These are phyloP conservation scores for Aspergillus hancockii DNA, from an alignment of 495 filamentous ascomycete genomes.

Conservation along the genomic window DNA sequence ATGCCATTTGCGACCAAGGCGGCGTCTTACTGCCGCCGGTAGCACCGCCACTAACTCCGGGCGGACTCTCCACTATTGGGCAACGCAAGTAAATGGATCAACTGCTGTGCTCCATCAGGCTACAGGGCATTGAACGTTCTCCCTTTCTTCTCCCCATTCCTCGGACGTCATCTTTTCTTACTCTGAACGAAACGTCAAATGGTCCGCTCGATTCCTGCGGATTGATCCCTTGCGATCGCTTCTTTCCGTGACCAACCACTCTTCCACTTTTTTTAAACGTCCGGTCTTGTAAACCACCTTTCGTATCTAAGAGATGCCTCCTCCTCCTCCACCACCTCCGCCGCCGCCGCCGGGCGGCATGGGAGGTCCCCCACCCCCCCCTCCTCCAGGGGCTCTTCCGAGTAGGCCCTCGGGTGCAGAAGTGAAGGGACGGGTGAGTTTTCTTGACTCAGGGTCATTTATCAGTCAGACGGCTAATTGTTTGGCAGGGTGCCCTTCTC, in stretches of 20 bases:
- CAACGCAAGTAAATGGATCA: neutral
- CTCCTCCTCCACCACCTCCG: conserved; percentile 69
- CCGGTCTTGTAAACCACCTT: conserved; percentile 8
- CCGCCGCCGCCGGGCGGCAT: conserved; percentile 61
- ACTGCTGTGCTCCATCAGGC: conserved; percentile 3
- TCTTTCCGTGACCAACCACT: conserved; percentile 7
- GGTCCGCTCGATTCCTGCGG: conserved; percentile 10
- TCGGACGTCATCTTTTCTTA: conserved; percentile 3
- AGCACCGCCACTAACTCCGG: conserved; percentile 18
- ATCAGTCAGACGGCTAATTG: conserved; percentile 31
- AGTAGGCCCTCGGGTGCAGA: conserved; percentile 46
- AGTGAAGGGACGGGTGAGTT: conserved; percentile 58
- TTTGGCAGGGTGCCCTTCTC: conserved; percentile 76
- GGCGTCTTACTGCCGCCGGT: conserved; percentile 20
- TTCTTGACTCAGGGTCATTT: neutral
- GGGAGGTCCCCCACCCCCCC: conserved; percentile 71
- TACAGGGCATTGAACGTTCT: too few relatives aligned
- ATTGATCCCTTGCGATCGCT: conserved; percentile 18
- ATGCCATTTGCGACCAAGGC: conserved; percentile 14
- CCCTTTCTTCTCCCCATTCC: conserved; percentile 1
- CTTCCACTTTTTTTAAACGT: conserved; percentile 14
- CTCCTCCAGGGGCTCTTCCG: conserved; percentile 53
- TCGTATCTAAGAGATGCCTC: conserved; percentile 52
- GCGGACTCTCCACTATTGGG: conserved; percentile 3
- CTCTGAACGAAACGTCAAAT: conserved; percentile 8